These are phyloP conservation scores for Dactylellina cionopaga DNA, from an alignment of 2,329 filamentous ascomycete species.

Conservation along the genomic window DNA sequence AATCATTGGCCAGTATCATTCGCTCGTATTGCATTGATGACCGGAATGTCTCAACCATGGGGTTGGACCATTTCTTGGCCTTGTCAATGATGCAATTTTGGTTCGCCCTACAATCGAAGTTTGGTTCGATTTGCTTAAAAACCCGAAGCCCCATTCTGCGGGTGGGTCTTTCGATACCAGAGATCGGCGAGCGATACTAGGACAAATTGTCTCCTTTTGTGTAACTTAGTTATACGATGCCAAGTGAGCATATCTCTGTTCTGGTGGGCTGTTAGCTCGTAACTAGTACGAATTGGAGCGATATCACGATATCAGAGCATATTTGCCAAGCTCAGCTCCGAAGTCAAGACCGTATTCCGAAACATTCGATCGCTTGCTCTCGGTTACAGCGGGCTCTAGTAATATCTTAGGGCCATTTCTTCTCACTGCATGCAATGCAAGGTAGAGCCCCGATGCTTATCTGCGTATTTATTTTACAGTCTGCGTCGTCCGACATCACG, in stretches of 20 bases:
- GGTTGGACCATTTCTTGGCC: constrained; percentile 7
- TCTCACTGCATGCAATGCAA: constrained; percentile 27
- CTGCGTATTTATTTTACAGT: constrained; percentile 33
- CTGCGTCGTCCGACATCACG: constrained; percentile 30
- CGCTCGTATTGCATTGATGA: too few species aligned
- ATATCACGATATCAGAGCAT: constrained; percentile 23
- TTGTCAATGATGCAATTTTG: constrained; percentile 14
- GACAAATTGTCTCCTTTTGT: constrained; percentile 34
- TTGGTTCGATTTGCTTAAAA: constrained; percentile 13
- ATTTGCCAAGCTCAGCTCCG: background rate
- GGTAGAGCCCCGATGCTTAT: constrained; percentile 26
- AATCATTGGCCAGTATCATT: too few species aligned
- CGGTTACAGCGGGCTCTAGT: constrained; percentile 51
- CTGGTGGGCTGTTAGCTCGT: too few species aligned
- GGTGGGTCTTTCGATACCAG: constrained; percentile 6
- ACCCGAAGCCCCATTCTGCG: constrained; percentile 8
- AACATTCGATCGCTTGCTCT: constrained; percentile 27
- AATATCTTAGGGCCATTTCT: background rate
- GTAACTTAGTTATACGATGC: constrained; percentile 35
- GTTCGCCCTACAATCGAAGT: constrained; percentile 2
- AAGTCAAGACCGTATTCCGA: constrained; percentile 3
- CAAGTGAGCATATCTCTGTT: too few species aligned
- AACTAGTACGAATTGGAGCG: background rate
- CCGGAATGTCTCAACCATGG: too few species aligned
- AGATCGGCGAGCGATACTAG: constrained; percentile 20